Conservation (phyloP, 345 rosid genomes). For the Populus ilicifolia region DNA sequence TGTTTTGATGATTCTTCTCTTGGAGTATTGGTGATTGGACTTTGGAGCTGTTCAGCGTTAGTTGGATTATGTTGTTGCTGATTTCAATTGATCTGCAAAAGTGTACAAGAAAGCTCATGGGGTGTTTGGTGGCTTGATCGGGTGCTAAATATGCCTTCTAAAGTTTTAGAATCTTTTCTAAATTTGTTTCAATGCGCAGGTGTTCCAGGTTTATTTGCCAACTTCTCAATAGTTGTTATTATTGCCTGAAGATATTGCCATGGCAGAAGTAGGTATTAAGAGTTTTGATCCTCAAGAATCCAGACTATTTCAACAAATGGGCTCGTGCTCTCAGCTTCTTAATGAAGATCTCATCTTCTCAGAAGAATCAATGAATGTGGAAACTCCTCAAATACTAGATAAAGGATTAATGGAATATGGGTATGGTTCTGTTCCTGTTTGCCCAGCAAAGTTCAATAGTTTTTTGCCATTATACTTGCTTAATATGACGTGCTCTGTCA, state of each 20-base stretch:
- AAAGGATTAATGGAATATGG: slow-evolving; percentile 67
- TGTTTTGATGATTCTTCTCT: slow-evolving; percentile 55
- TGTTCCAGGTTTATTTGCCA: slow-evolving; percentile 30
- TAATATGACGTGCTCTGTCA: slow-evolving; percentile 4
- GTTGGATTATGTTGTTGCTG: slow-evolving; percentile 54
- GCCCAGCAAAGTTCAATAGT: not conserved
- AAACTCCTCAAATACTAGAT: slow-evolving; percentile 27
- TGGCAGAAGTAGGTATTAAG: slow-evolving; percentile 35
- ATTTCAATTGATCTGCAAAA: slow-evolving; percentile 54
- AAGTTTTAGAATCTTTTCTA: slow-evolving; percentile 34
- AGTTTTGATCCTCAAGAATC: slow-evolving; percentile 19
- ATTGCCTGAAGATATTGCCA: slow-evolving; percentile 26
- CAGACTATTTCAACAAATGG: not conserved
- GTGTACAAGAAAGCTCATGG: slow-evolving; percentile 66
- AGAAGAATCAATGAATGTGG: slow-evolving; percentile 16
- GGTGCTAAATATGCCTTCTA: slow-evolving; percentile 35
- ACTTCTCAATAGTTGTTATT: slow-evolving; percentile 33
- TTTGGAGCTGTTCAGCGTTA: slow-evolving; percentile 48
- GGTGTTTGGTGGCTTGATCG: slow-evolving; percentile 59
- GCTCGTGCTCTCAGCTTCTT: slow-evolving; percentile 12
- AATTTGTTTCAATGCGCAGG: slow-evolving; percentile 57
- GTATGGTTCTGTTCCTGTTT: slow-evolving; percentile 25
- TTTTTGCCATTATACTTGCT: not conserved
- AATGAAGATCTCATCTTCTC: slow-evolving; percentile 16
- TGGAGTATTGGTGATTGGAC: slow-evolving; percentile 57